Evolutionary conservation across 345 rosid species (phyloP).

Genomic region (Clausena lansium): DNA sequence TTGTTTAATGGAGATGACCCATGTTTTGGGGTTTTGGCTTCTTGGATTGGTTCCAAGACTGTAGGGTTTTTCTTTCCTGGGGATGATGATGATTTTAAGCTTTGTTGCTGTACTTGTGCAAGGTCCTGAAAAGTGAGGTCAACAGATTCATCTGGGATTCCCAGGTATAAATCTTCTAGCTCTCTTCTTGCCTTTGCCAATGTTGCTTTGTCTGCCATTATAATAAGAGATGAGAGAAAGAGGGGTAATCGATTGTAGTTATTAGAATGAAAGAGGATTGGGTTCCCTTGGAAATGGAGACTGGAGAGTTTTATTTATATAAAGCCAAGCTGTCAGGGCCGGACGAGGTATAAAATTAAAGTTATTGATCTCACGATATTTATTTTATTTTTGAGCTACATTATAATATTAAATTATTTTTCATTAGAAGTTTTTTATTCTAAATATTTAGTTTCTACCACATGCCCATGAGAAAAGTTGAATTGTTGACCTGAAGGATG

Average conservation of each 20-base stretch:
- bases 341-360: neutral
- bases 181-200: constrained; percentile 48
- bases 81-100: neutral
- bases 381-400: too few relatives aligned
- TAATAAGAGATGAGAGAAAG: neutral
- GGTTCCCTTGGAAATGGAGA: too few relatives aligned
- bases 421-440: too few relatives aligned
- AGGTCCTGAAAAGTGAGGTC: constrained; percentile 66
- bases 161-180: constrained; percentile 59
- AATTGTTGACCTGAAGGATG: too few relatives aligned
- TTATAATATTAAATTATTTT: too few relatives aligned
- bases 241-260: neutral
- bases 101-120: constrained; percentile 29
- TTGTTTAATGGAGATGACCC: constrained; percentile 8
- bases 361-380: too few relatives aligned
- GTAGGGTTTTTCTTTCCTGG: constrained; percentile 23
- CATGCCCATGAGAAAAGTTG: too few relatives aligned
- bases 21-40: constrained; percentile 19
- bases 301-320: neutral
- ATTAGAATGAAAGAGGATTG: too few relatives aligned
- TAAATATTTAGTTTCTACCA: too few relatives aligned
- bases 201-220: constrained; percentile 36
- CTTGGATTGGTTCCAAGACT: constrained; percentile 22
- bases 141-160: constrained; percentile 69
- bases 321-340: constrained; percentile 5